phyloP scores from a whole-genome alignment of 225 moss, liverwort and hornwort species.

The Ulota crispa region DNA sequence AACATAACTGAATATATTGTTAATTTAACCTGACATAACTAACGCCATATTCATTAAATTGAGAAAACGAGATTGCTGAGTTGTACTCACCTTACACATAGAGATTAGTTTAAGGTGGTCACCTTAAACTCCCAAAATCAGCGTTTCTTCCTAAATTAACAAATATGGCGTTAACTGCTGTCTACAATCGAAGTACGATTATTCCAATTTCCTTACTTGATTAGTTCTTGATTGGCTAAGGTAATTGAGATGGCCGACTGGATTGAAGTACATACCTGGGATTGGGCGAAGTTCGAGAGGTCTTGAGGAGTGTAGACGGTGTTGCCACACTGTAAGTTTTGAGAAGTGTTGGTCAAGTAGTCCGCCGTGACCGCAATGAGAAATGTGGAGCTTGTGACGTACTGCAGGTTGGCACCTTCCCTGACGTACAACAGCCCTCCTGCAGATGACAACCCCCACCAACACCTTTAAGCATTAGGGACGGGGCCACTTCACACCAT shows the following conservation, averaged over 20 bases:
- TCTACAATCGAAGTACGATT: background rate
- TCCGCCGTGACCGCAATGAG: conserved; percentile 57
- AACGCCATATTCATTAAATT: no score
- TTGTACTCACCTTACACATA: no score
- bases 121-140: no score
- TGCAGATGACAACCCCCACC: conserved; percentile 14
- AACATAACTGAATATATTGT: background rate
- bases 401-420: conserved; percentile 83
- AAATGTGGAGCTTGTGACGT: conserved; percentile 69
- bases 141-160: no score
- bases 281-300: conserved; percentile 45
- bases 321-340: conserved; percentile 45
- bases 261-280: conserved; percentile 49
- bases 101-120: no score
- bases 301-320: conserved; percentile 33
- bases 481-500: no score
- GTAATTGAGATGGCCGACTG: no score
- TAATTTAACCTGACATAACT: background rate
- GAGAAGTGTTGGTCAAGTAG: conserved; percentile 35
- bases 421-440: conserved; percentile 76
- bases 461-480: background rate
- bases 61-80: no score
- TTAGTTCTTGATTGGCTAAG: background rate
- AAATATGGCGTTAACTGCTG: no score
- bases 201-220: background rate